Evolutionary conservation across 2,329 filamentous ascomycete species (phyloP).

Genomic region (Pseudocercospora pini-densiflorae): DNA sequence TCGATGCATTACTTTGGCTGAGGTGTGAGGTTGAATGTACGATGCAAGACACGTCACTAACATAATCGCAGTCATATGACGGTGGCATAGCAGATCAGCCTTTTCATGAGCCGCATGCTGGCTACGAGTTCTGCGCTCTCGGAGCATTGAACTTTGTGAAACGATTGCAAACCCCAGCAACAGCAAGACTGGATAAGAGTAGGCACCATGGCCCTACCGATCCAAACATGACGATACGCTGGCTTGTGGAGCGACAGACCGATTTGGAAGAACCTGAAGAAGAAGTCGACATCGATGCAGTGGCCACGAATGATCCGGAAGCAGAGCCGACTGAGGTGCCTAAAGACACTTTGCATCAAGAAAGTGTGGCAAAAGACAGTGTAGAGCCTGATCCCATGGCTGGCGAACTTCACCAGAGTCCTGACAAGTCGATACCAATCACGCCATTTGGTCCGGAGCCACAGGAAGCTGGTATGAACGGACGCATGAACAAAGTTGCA

Average conservation of each 20-base stretch:
- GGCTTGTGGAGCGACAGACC: slow-evolving; percentile 55
- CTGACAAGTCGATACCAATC: slow-evolving; percentile 28
- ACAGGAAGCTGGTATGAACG: slow-evolving; percentile 73
- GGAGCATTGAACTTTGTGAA: slow-evolving; percentile 77
- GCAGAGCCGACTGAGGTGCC: neutral
- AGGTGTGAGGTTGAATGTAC: slow-evolving; percentile 39
- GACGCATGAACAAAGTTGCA: slow-evolving; percentile 84
- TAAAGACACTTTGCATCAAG: neutral
- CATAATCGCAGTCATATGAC: slow-evolving; percentile 70
- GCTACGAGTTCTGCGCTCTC: slow-evolving; percentile 89
- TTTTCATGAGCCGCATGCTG: slow-evolving; percentile 83
- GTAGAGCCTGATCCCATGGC: neutral
- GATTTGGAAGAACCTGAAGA: slow-evolving; percentile 46
- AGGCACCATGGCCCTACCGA: slow-evolving; percentile 41
- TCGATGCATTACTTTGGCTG: slow-evolving; percentile 69
- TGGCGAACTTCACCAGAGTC: slow-evolving; percentile 31
- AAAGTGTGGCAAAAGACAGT: neutral
- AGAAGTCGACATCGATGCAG: slow-evolving; percentile 9
- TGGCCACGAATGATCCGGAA: neutral
- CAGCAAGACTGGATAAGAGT: slow-evolving; percentile 11
- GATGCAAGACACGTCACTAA: slow-evolving; percentile 11
- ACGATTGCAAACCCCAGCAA: slow-evolving; percentile 49
- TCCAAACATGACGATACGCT: slow-evolving; percentile 47
- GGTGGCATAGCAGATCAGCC: slow-evolving; percentile 80
- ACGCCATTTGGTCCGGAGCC: slow-evolving; percentile 17